Evolutionary conservation across 106 monocot species (phyloP).

Genomic region (Posidonia australis): DNA sequence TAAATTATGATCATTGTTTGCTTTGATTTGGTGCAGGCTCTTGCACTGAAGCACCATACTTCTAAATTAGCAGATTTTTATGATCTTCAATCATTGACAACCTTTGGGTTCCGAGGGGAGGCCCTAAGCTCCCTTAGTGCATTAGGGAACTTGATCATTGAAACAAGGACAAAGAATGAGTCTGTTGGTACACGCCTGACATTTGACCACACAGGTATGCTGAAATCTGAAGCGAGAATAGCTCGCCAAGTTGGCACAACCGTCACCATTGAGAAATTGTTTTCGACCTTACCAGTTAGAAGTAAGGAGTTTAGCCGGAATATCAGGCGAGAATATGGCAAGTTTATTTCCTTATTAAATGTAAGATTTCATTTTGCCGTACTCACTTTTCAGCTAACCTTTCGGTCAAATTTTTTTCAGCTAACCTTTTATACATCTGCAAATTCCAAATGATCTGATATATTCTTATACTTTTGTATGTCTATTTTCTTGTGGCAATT

Average conservation of each 20-base stretch:
- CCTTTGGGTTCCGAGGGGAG: conserved; percentile 97
- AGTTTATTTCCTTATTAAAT: conserved; percentile 79
- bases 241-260: conserved; percentile 93
- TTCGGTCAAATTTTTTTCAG: too few species aligned
- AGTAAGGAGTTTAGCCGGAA: conserved; percentile 86
- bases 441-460: too few species aligned
- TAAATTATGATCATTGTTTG: neutral
- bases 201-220: conserved; percentile 64
- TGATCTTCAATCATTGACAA: conserved; percentile 71
- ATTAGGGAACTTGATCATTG: conserved; percentile 66
- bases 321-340: conserved; percentile 80
- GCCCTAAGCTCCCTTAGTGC: conserved; percentile 93
- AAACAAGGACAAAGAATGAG: conserved; percentile 85
- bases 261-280: conserved; percentile 76
- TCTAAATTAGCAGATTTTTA: conserved; percentile 81
- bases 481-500: neutral
- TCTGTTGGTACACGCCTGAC: conserved; percentile 67
- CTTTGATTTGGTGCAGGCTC: conserved; percentile 36
- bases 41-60: conserved; percentile 85
- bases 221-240: conserved; percentile 55
- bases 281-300: conserved; percentile 87
- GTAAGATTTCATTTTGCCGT: conserved; percentile 29
- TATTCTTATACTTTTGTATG: neutral
- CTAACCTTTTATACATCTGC: too few species aligned
- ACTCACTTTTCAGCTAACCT: too few species aligned